A percentile compares a stretch with the other conserved stretches of the same genome.
phyloP scores from a whole-genome alignment of 345 rosid species.

The Sisymbrium irio region DNA sequence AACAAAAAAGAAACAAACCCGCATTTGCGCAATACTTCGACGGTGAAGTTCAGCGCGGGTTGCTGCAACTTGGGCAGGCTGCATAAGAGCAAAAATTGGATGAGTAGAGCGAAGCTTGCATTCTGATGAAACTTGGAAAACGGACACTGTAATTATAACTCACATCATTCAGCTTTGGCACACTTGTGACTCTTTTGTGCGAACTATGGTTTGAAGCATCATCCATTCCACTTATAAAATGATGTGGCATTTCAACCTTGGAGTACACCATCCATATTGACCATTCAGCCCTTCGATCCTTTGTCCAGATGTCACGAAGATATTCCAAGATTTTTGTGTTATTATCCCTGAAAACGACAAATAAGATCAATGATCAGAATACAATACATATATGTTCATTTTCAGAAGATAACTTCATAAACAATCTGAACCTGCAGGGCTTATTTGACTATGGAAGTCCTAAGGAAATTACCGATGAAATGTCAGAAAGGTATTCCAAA shows the following conservation, averaged over 20 bases:
- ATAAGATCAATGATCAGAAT: neutral
- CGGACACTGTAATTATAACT: constrained; percentile 17
- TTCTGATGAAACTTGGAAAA: neutral
- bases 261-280: constrained; percentile 98
- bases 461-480: constrained; percentile 74
- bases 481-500: constrained; percentile 76
- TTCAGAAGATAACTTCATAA: neutral
- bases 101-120: constrained; percentile 12
- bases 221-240: constrained; percentile 73
- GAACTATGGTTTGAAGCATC: constrained; percentile 52
- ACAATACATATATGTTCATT: neutral
- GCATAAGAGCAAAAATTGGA: constrained; percentile 28
- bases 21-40: constrained; percentile 96
- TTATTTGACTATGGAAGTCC: constrained; percentile 5
- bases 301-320: constrained; percentile 73
- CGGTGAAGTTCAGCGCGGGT: constrained; percentile 97
- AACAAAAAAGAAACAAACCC: constrained; percentile 45
- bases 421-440: neutral
- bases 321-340: constrained; percentile 57
- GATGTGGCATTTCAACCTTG: constrained; percentile 97
- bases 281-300: constrained; percentile 95
- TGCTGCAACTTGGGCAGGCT: constrained; percentile 87
- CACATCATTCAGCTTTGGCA: constrained; percentile 74
- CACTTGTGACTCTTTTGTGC: constrained; percentile 59
- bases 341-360: constrained; percentile 55